Evolutionary conservation across 371 early-diverging fungal species (phyloP).

Genomic region (Apophysomyces ossiformis): DNA sequence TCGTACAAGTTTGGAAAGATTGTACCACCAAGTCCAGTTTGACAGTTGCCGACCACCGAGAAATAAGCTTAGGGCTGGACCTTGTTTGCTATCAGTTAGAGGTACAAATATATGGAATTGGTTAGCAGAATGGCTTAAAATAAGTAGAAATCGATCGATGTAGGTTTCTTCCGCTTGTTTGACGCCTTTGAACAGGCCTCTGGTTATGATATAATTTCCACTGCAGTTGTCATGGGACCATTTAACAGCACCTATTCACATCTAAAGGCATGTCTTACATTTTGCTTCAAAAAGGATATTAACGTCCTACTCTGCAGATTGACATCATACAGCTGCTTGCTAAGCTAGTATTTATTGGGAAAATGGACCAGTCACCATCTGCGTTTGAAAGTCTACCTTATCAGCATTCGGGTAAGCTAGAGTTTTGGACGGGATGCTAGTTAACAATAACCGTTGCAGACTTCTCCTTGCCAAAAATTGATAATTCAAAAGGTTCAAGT

Average conservation of each 20-base stretch:
- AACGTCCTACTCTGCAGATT: constrained; percentile 30
- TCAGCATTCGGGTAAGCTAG: constrained; percentile 54
- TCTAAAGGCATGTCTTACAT: constrained; percentile 38
- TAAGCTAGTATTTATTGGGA: constrained; percentile 56
- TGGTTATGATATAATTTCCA: constrained; percentile 43
- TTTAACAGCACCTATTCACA: constrained; percentile 37
- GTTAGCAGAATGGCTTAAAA: background rate
- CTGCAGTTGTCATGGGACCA: constrained; percentile 42
- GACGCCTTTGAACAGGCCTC: constrained; percentile 48
- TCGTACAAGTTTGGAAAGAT: constrained; percentile 39
- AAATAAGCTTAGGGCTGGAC: constrained; percentile 28
- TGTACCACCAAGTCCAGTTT: constrained; percentile 22
- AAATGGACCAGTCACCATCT: constrained; percentile 47
- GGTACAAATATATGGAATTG: constrained; percentile 16
- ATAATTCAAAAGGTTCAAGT: constrained; percentile 37
- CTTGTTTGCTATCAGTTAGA: constrained; percentile 24
- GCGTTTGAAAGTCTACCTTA: constrained; percentile 59
- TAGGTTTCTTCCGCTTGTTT: constrained; percentile 42
- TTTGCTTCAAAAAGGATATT: background rate
- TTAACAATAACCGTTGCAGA: constrained; percentile 8
- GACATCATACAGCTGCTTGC: constrained; percentile 48
- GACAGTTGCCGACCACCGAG: constrained; percentile 24
- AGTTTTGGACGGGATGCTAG: background rate
- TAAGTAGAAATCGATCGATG: constrained; percentile 23
- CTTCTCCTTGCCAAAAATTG: constrained; percentile 35